Conservation (phyloP, 1,284 basidiomycete genomes). For the Heterobasidion occidentale region DNA sequence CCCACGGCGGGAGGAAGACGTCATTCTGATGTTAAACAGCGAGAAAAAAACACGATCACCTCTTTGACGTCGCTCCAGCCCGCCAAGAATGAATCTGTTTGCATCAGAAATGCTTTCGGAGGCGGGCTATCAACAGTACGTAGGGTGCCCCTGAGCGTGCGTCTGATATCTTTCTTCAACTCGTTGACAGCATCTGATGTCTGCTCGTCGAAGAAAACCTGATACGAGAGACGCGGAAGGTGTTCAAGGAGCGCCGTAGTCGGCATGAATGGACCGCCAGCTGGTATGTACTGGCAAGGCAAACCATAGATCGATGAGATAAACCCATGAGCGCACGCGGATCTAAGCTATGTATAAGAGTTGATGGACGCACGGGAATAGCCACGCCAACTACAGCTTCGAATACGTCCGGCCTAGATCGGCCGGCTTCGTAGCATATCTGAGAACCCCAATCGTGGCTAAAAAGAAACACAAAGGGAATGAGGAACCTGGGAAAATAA, state of each 20-base stretch:
- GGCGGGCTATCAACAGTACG: slow-evolving; percentile 44
- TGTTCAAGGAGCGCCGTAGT: slow-evolving; percentile 29
- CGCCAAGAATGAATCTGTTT: slow-evolving; percentile 36
- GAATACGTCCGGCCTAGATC: slow-evolving; percentile 55
- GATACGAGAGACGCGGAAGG: slow-evolving; percentile 52
- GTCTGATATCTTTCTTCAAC: slow-evolving; percentile 44
- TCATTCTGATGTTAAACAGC: background rate
- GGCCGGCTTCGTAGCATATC: slow-evolving; percentile 57
- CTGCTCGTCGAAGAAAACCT: slow-evolving; percentile 47
- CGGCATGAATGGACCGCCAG: slow-evolving; percentile 37
- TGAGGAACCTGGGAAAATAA: background rate
- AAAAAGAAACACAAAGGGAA: background rate
- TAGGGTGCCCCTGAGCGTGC: slow-evolving; percentile 46
- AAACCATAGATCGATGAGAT: background rate
- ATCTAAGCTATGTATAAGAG: background rate
- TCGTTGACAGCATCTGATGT: slow-evolving; percentile 41
- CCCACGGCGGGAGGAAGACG: background rate
- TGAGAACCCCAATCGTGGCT: slow-evolving; percentile 72
- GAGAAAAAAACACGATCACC: slow-evolving; percentile 17
- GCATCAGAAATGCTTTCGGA: slow-evolving; percentile 44
- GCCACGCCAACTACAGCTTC: slow-evolving; percentile 49
- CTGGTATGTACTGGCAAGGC: slow-evolving; percentile 41
- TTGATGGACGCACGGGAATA: slow-evolving; percentile 42
- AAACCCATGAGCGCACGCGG: background rate
- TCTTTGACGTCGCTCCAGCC: slow-evolving; percentile 39